Evolutionary conservation across 2,329 filamentous ascomycete species (phyloP).

Genomic region (Leptographium radiaticola): DNA sequence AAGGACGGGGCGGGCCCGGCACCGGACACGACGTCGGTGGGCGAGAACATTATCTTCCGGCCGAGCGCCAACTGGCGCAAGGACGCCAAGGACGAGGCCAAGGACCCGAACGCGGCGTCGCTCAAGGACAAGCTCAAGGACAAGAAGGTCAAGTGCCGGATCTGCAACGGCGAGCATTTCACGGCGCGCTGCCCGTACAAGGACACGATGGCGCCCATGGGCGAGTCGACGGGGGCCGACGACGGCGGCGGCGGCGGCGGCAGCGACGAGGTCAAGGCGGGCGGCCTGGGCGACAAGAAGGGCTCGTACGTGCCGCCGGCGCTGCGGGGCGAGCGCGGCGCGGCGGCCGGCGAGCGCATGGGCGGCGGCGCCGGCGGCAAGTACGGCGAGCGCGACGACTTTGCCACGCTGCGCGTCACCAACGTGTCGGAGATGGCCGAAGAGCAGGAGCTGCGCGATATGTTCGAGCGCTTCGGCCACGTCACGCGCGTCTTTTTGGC

Average conservation of each 20-base stretch:
- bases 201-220: constrained; percentile 91
- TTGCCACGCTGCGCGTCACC: constrained; percentile 91
- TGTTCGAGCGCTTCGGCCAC: constrained; percentile 95
- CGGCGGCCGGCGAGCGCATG: constrained; percentile 46
- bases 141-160: constrained; percentile 99
- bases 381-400: constrained; percentile 84
- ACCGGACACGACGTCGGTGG: constrained; percentile 80
- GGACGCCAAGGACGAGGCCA: constrained; percentile 66
- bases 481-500: constrained; percentile 96
- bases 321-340: constrained; percentile 64
- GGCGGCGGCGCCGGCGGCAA: constrained; percentile 49
- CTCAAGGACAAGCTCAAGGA: constrained; percentile 83
- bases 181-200: constrained; percentile 98
- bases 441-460: constrained; percentile 85
- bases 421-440: constrained; percentile 98
- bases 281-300: constrained; percentile 52
- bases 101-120: constrained; percentile 57
- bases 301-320: constrained; percentile 90
- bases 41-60: constrained; percentile 96
- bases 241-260: constrained; percentile 35
- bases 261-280: constrained; percentile 35
- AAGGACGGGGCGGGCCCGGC: constrained; percentile 75
- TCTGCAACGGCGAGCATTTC: constrained; percentile 98
- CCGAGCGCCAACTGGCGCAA: constrained; percentile 90
- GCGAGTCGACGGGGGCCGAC: constrained; percentile 45